These are phyloP conservation scores for Rhytidhysteron rufulum DNA, from an alignment of 2,329 filamentous ascomycete species.

Conservation along the genomic window DNA sequence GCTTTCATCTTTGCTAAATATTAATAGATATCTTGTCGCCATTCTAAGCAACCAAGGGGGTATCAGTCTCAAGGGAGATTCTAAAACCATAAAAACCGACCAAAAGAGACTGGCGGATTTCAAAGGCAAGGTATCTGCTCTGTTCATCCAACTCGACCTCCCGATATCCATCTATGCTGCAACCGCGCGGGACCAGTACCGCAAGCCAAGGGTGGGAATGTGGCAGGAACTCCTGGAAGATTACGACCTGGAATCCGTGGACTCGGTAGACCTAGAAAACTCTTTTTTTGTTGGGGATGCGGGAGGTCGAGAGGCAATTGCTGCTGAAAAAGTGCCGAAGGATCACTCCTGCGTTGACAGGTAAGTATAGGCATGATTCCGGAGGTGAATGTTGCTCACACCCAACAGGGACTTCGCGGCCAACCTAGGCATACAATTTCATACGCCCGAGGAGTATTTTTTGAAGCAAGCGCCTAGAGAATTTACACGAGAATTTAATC, in stretches of 20 bases:
- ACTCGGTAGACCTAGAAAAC: constrained; percentile 61
- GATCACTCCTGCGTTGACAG: constrained; percentile 61
- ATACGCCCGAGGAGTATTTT: constrained; percentile 92
- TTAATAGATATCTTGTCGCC: constrained; percentile 64
- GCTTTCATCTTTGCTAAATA: not conserved
- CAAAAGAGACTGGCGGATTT: constrained; percentile 71
- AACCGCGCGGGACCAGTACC: constrained; percentile 73
- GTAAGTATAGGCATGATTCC: constrained; percentile 33
- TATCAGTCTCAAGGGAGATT: constrained; percentile 67
- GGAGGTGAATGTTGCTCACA: constrained; percentile 12
- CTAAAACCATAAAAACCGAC: constrained; percentile 65
- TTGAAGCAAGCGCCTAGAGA: constrained; percentile 62
- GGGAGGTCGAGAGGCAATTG: constrained; percentile 47
- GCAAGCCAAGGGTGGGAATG: constrained; percentile 87
- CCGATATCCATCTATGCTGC: constrained; percentile 82
- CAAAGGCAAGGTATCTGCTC: constrained; percentile 70
- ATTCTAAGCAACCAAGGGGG: constrained; percentile 89
- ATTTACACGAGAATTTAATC: constrained; percentile 69
- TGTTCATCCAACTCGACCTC: constrained; percentile 69
- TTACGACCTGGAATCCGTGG: constrained; percentile 44
- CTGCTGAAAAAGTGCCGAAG: constrained; percentile 39
- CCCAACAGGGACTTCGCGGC: constrained; percentile 69
- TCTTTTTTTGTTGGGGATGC: constrained; percentile 93
- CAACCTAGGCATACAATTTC: constrained; percentile 76
- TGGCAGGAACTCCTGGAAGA: constrained; percentile 66